phyloP scores from a whole-genome alignment of 2,329 filamentous ascomycete genomes.

The Leptographium procerum region DNA sequence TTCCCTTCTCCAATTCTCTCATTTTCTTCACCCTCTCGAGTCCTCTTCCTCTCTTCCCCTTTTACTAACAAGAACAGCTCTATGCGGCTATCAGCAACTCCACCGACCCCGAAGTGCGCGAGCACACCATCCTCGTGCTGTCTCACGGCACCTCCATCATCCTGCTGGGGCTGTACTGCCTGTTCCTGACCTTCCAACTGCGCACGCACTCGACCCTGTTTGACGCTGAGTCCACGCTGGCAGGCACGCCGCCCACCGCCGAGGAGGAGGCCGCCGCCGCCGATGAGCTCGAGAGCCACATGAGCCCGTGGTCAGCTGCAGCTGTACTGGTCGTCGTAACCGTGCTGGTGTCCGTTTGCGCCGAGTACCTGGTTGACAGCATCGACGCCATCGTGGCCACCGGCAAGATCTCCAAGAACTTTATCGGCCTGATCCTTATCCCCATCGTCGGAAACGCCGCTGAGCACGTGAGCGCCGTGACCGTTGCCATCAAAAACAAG shows the following conservation, averaged over 20 bases:
- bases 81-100: constrained; percentile 49
- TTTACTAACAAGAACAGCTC: constrained; percentile 28
- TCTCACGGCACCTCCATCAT: constrained; percentile 70
- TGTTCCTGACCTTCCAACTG: constrained; percentile 72
- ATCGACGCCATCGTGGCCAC: constrained; percentile 56
- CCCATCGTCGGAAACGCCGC: constrained; percentile 78
- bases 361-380: constrained; percentile 65
- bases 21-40: no score
- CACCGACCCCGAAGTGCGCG: constrained; percentile 28
- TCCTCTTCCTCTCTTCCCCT: background rate
- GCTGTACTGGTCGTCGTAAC: constrained; percentile 61
- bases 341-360: constrained; percentile 63
- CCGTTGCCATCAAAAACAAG: constrained; percentile 68
- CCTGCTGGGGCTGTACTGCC: constrained; percentile 59
- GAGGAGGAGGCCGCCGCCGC: constrained; percentile 18
- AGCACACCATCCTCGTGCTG: constrained; percentile 52
- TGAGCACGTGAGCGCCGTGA: constrained; percentile 71
- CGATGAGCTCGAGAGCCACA: constrained; percentile 33
- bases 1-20: background rate
- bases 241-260: constrained; percentile 8
- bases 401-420: constrained; percentile 55
- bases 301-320: constrained; percentile 52
- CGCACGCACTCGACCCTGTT: constrained; percentile 64
- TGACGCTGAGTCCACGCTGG: constrained; percentile 35
- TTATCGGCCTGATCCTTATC: constrained; percentile 69